phyloP scores from a whole-genome alignment of 441 rosid genomes.

The Rhodomyrtus psidioides region DNA sequence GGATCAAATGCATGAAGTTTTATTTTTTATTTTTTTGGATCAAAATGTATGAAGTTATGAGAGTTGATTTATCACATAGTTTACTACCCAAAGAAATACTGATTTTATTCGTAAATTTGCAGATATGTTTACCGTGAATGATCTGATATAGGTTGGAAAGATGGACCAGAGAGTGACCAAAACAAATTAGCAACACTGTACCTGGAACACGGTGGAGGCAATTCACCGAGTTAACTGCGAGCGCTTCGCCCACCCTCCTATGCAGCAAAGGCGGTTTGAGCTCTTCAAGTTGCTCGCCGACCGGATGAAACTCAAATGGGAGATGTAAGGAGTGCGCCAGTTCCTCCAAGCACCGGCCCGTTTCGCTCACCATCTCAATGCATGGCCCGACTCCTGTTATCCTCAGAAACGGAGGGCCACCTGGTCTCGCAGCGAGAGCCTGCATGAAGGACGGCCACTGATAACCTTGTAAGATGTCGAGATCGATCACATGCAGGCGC shows the following conservation, averaged over 20 bases:
- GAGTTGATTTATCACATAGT: not conserved
- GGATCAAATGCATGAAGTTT: not conserved
- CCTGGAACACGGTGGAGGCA: conserved; percentile 44
- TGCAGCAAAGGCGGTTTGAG: conserved; percentile 48
- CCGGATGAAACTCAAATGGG: conserved; percentile 54
- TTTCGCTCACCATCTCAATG: conserved; percentile 30
- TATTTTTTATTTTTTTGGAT: too few species aligned
- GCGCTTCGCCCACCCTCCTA: conserved; percentile 54
- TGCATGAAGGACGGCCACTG: conserved; percentile 77
- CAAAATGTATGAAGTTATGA: not conserved
- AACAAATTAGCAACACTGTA: not conserved
- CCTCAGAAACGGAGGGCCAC: conserved; percentile 49
- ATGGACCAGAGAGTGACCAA: not conserved
- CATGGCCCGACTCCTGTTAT: conserved; percentile 46
- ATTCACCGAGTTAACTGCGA: conserved; percentile 48
- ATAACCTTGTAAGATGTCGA: conserved; percentile 59
- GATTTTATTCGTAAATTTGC: too few species aligned
- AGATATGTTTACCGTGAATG: not conserved
- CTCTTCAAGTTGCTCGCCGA: conserved; percentile 44
- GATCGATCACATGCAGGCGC: conserved; percentile 57
- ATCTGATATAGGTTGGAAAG: not conserved
- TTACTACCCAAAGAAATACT: not conserved
- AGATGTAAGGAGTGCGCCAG: conserved; percentile 46
- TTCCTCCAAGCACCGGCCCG: conserved; percentile 42
- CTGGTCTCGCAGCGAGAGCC: conserved; percentile 52